These are phyloP conservation scores for Fusarium musae DNA, from an alignment of 2,329 filamentous ascomycete genomes.

Conservation along the genomic window DNA sequence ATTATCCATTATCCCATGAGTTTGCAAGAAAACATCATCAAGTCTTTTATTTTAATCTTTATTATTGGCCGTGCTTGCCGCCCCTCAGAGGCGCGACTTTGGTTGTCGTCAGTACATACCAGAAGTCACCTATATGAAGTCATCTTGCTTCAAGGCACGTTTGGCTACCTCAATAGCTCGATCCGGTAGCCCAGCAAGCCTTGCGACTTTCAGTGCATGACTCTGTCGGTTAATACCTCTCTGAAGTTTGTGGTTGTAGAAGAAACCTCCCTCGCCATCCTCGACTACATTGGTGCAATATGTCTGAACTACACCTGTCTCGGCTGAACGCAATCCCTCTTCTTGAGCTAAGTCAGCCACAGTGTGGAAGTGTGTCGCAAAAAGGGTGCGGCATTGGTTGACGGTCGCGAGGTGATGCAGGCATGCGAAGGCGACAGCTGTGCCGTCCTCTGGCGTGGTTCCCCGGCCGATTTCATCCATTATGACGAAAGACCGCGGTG, in stretches of 20 bases:
- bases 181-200: constrained; percentile 83
- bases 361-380: constrained; percentile 94
- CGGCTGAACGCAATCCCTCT: constrained; percentile 55
- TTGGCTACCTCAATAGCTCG: constrained; percentile 75
- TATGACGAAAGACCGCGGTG: constrained; percentile 86
- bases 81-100: neutral
- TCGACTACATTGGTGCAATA: constrained; percentile 94
- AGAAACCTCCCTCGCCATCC: constrained; percentile 75
- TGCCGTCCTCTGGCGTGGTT: constrained; percentile 91
- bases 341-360: constrained; percentile 79
- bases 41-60: neutral
- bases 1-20: neutral
- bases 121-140: neutral
- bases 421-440: constrained; percentile 89
- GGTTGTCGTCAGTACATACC: too few relatives aligned
- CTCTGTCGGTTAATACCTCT: constrained; percentile 86
- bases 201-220: constrained; percentile 95
- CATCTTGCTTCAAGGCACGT: constrained; percentile 58
- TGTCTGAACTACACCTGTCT: constrained; percentile 65
- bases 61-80: neutral
- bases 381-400: constrained; percentile 83
- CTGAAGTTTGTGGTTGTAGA: constrained; percentile 85
- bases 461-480: constrained; percentile 98
- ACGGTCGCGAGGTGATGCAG: constrained; percentile 83
- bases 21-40: neutral